phyloP scores from a whole-genome alignment of 2,329 filamentous ascomycete genomes.

The Cryphonectria radicalis region DNA sequence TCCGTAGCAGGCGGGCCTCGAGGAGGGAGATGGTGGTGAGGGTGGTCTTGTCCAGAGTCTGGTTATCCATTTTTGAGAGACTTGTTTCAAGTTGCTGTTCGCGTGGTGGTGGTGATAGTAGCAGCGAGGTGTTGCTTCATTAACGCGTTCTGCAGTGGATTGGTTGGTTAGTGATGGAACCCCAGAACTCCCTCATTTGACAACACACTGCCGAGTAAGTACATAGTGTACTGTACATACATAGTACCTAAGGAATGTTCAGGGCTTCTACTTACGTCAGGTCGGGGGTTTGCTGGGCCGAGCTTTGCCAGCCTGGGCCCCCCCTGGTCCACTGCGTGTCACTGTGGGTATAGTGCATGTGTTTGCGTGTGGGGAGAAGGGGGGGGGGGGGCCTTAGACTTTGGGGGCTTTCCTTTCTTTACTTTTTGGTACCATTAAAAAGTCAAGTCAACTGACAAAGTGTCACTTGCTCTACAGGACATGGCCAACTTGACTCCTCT shows the following conservation, averaged over 20 bases:
- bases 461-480: not conserved
- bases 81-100: not conserved
- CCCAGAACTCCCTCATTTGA: not conserved
- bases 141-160: not conserved
- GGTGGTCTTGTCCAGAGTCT: constrained; percentile 55
- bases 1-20: constrained; percentile 60
- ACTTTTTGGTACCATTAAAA: not conserved
- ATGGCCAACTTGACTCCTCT: not conserved
- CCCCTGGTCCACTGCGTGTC: not conserved
- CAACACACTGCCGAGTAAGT: not conserved
- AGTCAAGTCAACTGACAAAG: not conserved
- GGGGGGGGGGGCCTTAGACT: not conserved
- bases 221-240: too few species aligned
- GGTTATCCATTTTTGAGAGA: constrained; percentile 31
- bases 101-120: not conserved
- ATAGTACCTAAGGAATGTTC: not conserved
- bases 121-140: not conserved
- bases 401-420: too few species aligned
- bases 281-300: not conserved
- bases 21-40: constrained; percentile 60
- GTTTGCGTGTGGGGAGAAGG: not conserved
- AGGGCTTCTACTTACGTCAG: constrained; percentile 12
- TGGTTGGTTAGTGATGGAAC: not conserved
- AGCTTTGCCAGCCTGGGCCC: not conserved
- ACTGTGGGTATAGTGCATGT: not conserved